A percentile compares a stretch with the other conserved stretches of the same genome.
Conservation (phyloP, 805 yeast species). For the Wickerhamiella kurtzmanii region DNA sequence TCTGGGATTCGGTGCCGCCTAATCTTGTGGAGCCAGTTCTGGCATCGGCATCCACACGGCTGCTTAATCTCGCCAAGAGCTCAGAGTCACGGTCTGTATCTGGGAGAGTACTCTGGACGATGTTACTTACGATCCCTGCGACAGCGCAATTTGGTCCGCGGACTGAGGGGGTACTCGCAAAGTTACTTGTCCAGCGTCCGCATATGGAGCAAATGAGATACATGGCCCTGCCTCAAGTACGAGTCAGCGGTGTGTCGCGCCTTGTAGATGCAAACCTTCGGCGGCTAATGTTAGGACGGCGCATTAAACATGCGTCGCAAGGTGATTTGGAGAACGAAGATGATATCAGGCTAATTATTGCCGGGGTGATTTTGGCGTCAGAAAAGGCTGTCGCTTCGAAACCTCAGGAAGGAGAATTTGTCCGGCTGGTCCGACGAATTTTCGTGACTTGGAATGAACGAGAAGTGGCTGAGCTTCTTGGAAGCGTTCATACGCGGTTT, state of each 20-base stretch:
- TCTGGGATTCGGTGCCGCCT: slow-evolving; percentile 3
- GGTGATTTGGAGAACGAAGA: slow-evolving; percentile 13
- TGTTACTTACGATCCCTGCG: slow-evolving; percentile 14
- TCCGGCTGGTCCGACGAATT: not conserved
- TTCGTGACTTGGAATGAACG: slow-evolving; percentile 9
- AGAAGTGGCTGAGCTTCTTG: slow-evolving; percentile 3
- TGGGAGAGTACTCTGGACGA: slow-evolving; percentile 21
- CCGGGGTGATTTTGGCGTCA: slow-evolving; percentile 19
- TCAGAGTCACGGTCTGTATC: slow-evolving; percentile 3
- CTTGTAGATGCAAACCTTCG: slow-evolving; percentile 13
- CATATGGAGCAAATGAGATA: slow-evolving; percentile 23
- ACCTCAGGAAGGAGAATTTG: not conserved
- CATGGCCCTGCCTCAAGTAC: slow-evolving; percentile 20
- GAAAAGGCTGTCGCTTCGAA: slow-evolving; percentile 13
- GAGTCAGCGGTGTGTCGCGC: slow-evolving; percentile 12
- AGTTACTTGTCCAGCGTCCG: slow-evolving; percentile 18
- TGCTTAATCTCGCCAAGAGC: not conserved
- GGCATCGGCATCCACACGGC: slow-evolving; percentile 5
- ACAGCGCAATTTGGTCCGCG: not conserved
- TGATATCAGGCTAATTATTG: slow-evolving; percentile 20
- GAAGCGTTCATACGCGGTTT: slow-evolving; percentile 1
- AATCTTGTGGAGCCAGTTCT: slow-evolving; percentile 4
- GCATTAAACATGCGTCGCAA: slow-evolving; percentile 1
- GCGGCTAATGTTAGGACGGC: slow-evolving; percentile 2
- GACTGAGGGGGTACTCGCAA: slow-evolving; percentile 4